Evolutionary conservation across 2,329 filamentous ascomycete genomes (phyloP).

Genomic region (Stachybotrys chartarum): DNA sequence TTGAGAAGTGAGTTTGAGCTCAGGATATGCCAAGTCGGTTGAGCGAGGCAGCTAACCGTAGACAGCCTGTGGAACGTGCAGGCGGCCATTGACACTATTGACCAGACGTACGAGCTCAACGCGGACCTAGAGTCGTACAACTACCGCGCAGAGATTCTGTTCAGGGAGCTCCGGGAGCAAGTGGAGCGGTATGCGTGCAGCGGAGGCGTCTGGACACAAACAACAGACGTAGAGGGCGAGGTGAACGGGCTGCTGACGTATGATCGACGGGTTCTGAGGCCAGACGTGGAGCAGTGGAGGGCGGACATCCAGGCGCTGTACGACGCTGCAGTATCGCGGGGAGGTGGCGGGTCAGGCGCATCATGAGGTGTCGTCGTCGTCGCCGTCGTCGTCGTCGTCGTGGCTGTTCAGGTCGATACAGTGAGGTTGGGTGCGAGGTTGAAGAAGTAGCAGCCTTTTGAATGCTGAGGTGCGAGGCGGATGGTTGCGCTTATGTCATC

Average conservation of each 20-base stretch:
- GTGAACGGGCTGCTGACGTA: slow-evolving; percentile 67
- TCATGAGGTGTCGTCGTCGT: neutral
- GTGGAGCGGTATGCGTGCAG: slow-evolving; percentile 56
- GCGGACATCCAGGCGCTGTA: slow-evolving; percentile 53
- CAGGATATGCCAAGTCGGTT: neutral
- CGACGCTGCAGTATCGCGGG: slow-evolving; percentile 36
- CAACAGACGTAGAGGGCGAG: slow-evolving; percentile 67
- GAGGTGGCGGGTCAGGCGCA: slow-evolving; percentile 5
- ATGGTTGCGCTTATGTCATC: too few species aligned
- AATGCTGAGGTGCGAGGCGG: too few species aligned
- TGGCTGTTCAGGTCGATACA: too few species aligned
- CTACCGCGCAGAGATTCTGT: slow-evolving; percentile 53
- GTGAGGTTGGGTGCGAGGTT: too few species aligned
- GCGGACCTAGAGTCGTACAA: slow-evolving; percentile 54
- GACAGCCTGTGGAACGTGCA: slow-evolving; percentile 57
- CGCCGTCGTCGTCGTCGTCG: neutral
- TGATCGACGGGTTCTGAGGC: slow-evolving; percentile 53
- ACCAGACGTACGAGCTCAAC: slow-evolving; percentile 62
- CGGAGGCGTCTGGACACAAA: slow-evolving; percentile 66
- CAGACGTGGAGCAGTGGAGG: slow-evolving; percentile 51
- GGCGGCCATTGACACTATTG: slow-evolving; percentile 50
- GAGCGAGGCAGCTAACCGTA: neutral
- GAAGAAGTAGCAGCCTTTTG: too few species aligned
- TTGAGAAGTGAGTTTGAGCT: slow-evolving; percentile 42
- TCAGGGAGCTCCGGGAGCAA: slow-evolving; percentile 54